Evolutionary conservation across 2,329 filamentous ascomycete genomes (phyloP), one percentile per base, ranked within the genome.

Genomic region (Xylogone sp.): DNA sequence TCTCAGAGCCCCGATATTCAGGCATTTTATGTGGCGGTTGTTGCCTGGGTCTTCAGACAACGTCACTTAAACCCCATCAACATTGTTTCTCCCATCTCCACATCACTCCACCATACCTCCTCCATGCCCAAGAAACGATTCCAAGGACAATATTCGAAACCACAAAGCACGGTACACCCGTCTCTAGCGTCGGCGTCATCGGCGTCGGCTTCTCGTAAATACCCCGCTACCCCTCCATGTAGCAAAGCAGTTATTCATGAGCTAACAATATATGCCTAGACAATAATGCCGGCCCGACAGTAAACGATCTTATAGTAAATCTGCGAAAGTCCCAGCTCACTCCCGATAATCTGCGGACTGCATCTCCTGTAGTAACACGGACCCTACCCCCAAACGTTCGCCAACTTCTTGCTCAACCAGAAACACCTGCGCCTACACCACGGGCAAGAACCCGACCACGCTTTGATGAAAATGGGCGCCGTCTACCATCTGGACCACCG

Each of bases 111-210:
- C 34, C 43, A 29, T 12, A 45, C n/a, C 21, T 49, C 24, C 43
- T 45, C 46, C 45, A 86, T 86, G 82, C 79, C 82, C 69, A 85
- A 84, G 74, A 85, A 84, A 75, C 75, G 79, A 68, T 76, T 79
- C 51, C 72, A 76, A 59, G 62, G 68, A 60, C 73, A 72, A 62
- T 81, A 78, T 61, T 79, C 81, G 57, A 85, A 84, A 66, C 81
- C 81, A 58, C 75, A 71, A 60, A 77, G 76, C 54, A 78, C 79
- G 59, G 75, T 74, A 24, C 75, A 79, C 58, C 73, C 76, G 50
- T 75, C 75, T 53, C 67, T 78, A 50, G 68, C 66, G 55, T 69
- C 71, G 49, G 70, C 70, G 27, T 63, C 67, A 12, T 63, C 65
- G 21, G 65, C 55, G 49, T 54, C 68, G 42, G 63, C 61, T 27